Evolutionary conservation across 495 filamentous ascomycete genomes (phyloP), one percentile per base, ranked within the genome.

Genomic region (Aspergillus kassunensis): DNA sequence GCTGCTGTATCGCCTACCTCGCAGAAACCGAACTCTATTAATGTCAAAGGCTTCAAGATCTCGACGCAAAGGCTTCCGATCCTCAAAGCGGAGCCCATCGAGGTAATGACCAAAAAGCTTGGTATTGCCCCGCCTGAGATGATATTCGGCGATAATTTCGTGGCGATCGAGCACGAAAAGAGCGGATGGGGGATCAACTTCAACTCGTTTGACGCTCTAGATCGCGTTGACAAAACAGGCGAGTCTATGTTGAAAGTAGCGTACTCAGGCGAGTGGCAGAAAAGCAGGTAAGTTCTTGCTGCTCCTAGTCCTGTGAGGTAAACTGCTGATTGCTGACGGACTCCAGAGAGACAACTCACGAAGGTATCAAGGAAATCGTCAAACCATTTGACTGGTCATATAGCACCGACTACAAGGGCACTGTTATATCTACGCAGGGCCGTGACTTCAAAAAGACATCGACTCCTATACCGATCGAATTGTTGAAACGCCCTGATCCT

Each of bases 361-460:
- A 91, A 48, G 89, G 88, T 16, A 96, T 97, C 50, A 90, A 87
- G 62, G 90, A 96, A 63, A 84, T 97, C 15, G 88, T 97, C 15
- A 90, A 90, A 66, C 90, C 92, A 9, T 98, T 93, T 65, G 93
- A 98, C 70, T 98, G 93, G 93, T 95, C 90, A 33, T 98, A 97
- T 67, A 91, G 78, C 47, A 96, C 91, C 13, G 80, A 84, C 41
- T 97, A 95, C 64, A 79, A 76, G 45, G 93, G 93, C 20, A 88
- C 84, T 12, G 41, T 77, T 44, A 58, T 61, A 27, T 55, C 67
- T 19, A 49, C 33, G 33, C 55, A 56, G 15, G 67, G 61, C 18
- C 68, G 59, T 5, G 42, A 49, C 0, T 84, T 89, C 53, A 55
- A 73, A 23, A 67, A 73, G 18, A 80, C 78, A n/a, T 65, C 67